These are phyloP conservation scores for Neocucurbitaria cava DNA, from an alignment of 2,329 filamentous ascomycete species.

Conservation along the genomic window DNA sequence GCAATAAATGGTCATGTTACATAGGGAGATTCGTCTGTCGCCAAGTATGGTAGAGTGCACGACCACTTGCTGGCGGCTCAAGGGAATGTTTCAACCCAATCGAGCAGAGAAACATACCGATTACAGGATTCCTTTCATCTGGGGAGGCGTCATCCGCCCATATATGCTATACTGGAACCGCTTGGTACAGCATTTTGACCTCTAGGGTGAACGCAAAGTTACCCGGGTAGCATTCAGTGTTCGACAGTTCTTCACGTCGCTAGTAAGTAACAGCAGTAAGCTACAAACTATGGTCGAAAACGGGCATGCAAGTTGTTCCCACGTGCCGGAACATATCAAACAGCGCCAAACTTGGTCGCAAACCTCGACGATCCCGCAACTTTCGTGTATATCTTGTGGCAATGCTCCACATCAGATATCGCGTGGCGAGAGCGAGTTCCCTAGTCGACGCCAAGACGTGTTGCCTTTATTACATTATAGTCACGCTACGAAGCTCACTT, in stretches of 20 bases:
- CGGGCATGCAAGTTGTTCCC: not conserved
- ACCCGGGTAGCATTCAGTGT: constrained; percentile 3
- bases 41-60: constrained; percentile 30
- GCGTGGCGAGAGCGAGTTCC: constrained; percentile 10
- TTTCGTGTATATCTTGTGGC: not conserved
- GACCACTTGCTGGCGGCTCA: constrained; percentile 27
- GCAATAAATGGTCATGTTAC: constrained; percentile 17
- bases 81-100: constrained; percentile 29
- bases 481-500: constrained; percentile 32
- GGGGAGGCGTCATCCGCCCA: constrained; percentile 10
- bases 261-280: not conserved
- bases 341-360: not conserved
- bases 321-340: not conserved
- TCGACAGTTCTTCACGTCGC: not conserved
- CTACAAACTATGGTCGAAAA: not conserved
- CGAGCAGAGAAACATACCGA: not conserved
- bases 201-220: not conserved
- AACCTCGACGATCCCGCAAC: not conserved
- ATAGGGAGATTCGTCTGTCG: constrained; percentile 2
- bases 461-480: constrained; percentile 38
- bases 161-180: not conserved
- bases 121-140: constrained; percentile 25
- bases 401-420: constrained; percentile 2
- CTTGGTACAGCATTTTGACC: constrained; percentile 1
- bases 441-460: constrained; percentile 28